Evolutionary conservation across 2,329 filamentous ascomycete genomes (phyloP).

Genomic region (Cercospora janseana): DNA sequence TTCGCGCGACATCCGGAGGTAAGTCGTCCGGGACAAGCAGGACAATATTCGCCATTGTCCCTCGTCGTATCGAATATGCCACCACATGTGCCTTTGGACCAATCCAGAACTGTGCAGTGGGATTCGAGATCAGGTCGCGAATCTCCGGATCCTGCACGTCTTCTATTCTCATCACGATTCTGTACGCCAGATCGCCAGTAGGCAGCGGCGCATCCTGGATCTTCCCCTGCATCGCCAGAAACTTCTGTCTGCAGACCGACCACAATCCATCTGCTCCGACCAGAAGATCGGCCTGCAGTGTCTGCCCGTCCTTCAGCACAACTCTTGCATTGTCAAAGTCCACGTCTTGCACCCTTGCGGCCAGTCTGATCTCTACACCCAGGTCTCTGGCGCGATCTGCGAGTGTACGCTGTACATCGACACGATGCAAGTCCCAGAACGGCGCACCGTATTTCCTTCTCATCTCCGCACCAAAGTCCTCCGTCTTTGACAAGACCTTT

Average conservation of each 20-base stretch:
- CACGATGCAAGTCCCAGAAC: constrained; percentile 61
- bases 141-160: constrained; percentile 54
- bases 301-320: constrained; percentile 42
- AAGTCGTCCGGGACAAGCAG: constrained; percentile 64
- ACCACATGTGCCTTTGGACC: constrained; percentile 62
- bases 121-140: constrained; percentile 52
- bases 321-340: constrained; percentile 50
- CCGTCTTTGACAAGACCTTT: constrained; percentile 50
- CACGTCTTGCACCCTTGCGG: constrained; percentile 48
- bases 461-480: constrained; percentile 55
- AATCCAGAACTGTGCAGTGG: constrained; percentile 61
- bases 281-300: constrained; percentile 54
- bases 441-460: constrained; percentile 56
- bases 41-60: constrained; percentile 64
- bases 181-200: constrained; percentile 65
- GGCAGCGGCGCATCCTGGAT: constrained; percentile 50
- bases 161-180: constrained; percentile 56
- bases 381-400: constrained; percentile 53
- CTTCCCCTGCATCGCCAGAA: constrained; percentile 43
- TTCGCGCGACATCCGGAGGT: constrained; percentile 52
- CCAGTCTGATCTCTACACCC: constrained; percentile 53
- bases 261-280: constrained; percentile 65
- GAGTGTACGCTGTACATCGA: constrained; percentile 58
- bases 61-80: constrained; percentile 60
- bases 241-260: constrained; percentile 55